Percentiles rank a stretch among this genome's conserved stretches.
These are phyloP conservation scores for Periconia macrospinosa DNA, from an alignment of 2,329 filamentous ascomycete species.

Conservation along the genomic window DNA sequence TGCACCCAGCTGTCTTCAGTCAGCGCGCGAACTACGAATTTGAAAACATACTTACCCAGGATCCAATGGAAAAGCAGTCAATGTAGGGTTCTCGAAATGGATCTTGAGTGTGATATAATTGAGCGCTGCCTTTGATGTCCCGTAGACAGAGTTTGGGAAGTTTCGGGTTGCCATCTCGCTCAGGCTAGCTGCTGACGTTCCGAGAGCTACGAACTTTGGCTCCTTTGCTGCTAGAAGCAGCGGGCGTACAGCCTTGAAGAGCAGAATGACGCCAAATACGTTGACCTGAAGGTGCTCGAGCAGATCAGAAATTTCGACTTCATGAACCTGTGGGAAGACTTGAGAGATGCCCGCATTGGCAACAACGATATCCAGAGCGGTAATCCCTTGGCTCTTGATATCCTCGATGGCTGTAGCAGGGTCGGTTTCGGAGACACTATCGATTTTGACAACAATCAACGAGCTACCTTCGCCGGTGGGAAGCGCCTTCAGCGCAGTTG, in stretches of 20 bases:
- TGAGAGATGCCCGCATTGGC: slow-evolving; percentile 53
- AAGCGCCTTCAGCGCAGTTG: slow-evolving; percentile 8
- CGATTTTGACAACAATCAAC: slow-evolving; percentile 20
- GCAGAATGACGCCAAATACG: slow-evolving; percentile 28
- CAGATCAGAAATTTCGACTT: slow-evolving; percentile 18
- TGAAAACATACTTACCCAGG: not conserved
- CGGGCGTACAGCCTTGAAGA: slow-evolving; percentile 41
- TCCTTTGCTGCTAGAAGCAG: slow-evolving; percentile 31
- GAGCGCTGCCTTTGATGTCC: slow-evolving; percentile 15
- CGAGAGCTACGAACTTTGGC: slow-evolving; percentile 4
- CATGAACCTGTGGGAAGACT: not conserved
- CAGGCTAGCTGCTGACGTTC: not conserved
- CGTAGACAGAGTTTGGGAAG: slow-evolving; percentile 3
- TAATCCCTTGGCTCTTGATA: slow-evolving; percentile 33
- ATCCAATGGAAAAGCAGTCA: slow-evolving; percentile 12
- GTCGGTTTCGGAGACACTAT: slow-evolving; percentile 5
- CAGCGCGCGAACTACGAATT: not conserved
- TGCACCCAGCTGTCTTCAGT: slow-evolving; percentile 11
- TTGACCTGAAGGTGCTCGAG: slow-evolving; percentile 47
- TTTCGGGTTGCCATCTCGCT: not conserved
- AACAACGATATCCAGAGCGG: slow-evolving; percentile 54
- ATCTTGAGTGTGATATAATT: slow-evolving; percentile 10
- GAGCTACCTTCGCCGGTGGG: slow-evolving; percentile 37
- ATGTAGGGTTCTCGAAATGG: slow-evolving; percentile 11
- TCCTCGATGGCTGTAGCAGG: slow-evolving; percentile 12